Percentiles rank a stretch among this genome's conserved stretches.
Evolutionary conservation across 2,329 filamentous ascomycete genomes (phyloP).

Genomic region (Ophiocordyceps camponoti-floridani): DNA sequence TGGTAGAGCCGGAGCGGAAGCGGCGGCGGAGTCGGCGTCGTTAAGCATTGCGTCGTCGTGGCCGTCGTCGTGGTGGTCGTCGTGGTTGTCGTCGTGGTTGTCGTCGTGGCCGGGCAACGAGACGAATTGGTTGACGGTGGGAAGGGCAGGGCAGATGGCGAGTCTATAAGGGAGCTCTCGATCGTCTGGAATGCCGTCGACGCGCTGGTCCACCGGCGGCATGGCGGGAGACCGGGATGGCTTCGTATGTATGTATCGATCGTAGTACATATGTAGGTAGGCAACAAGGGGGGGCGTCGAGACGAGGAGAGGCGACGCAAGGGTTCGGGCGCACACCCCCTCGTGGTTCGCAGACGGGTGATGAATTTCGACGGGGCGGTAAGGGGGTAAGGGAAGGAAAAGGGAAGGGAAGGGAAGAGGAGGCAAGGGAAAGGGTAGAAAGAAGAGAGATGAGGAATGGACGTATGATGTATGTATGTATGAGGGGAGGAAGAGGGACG

Average conservation of each 20-base stretch:
- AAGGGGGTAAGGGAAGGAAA: neutral
- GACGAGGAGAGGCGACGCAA: neutral
- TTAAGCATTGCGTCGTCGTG: conserved; percentile 12
- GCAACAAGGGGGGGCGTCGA: neutral
- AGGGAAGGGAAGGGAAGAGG: neutral
- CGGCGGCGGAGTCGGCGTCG: conserved; percentile 4
- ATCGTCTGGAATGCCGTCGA: conserved; percentile 5
- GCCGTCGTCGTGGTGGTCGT: neutral
- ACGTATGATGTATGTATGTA: too few relatives aligned
- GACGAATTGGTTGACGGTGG: neutral
- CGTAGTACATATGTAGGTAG: too few relatives aligned
- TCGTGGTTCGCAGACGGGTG: neutral
- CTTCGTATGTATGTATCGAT: too few relatives aligned
- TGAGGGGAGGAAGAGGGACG: neutral
- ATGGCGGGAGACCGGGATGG: too few relatives aligned
- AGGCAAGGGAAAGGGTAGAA: neutral
- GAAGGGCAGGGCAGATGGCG: neutral
- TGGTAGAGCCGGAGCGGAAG: conserved; percentile 26
- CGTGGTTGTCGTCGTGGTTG: neutral
- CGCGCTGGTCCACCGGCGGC: conserved; percentile 3
- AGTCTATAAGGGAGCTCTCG: conserved; percentile 5
- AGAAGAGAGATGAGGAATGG: neutral
- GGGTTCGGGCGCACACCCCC: neutral
- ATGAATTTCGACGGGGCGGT: neutral
- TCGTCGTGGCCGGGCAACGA: neutral